Base-by-base conservation (phyloP, 345 rosid species). In the Rhizophora mangle region DNA sequence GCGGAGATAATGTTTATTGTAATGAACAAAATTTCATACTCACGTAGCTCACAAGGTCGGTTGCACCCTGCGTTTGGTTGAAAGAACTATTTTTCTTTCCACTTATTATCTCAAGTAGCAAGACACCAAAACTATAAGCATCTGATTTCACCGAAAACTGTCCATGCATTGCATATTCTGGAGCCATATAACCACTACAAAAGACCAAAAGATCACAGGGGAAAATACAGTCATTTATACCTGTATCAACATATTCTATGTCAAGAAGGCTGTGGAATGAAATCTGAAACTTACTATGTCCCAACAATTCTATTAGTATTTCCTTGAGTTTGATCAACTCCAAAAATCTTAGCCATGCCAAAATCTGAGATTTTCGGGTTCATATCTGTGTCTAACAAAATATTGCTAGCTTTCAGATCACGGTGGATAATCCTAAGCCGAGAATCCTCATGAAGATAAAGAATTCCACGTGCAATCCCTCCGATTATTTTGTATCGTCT, bases 91-190 rank as follows among this genome's bases (percentile, higher is more conserved):
- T 69, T 24, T 79, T 82, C 61, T 60, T 82, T 10, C 83, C 76
- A 6, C 68, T 76, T 59, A 82, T 57, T 36, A 82, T 76, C 76
- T 82, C 85, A 26, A 82, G 76, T 65, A 79, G 24, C 67, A 77
- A 63, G 11, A 34, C 36, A 55, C 59, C 59, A 55, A 55, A 55
- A 24, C 59, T 55, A 55, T 55, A 55, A n/a, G 27, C 59, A 22
- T 55, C 59, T 8, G 59, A 55, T 55, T 55, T 55, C 54, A n/a
- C 83, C 81, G 75, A 72, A 55, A 75, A 70, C 6, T 59, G 74
- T 26, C 79, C 79, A 26, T 75, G 74, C 79, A 75, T 75, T 37
- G 75, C 64, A 13, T 72, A 72, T 64, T 72, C 70, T 1, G 75
- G 75, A 39, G 75, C 46, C 75, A 72, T 72, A 22, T 72, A 72